Conservation (phyloP, 495 filamentous ascomycete species). For the Neurospora terricola region DNA sequence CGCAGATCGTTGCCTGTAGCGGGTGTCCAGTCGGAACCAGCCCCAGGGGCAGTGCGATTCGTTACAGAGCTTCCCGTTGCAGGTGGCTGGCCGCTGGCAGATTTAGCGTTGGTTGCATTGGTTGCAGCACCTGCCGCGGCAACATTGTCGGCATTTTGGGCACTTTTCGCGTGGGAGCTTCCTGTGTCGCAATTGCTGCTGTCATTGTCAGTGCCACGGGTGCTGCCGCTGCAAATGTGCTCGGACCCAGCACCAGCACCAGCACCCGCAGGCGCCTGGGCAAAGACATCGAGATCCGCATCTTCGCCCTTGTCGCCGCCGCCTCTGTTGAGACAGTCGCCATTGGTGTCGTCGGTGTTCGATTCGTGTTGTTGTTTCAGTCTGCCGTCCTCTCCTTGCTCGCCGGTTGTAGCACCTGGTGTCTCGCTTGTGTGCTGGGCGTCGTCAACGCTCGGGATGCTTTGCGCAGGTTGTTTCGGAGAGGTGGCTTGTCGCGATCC, state of each 20-base stretch:
- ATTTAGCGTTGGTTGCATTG: background rate
- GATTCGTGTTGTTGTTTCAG: background rate
- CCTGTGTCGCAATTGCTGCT: background rate
- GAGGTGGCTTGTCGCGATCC: conserved; percentile 2
- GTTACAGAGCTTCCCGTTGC: background rate
- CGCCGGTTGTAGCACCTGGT: background rate
- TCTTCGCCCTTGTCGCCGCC: background rate
- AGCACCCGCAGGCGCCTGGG: background rate
- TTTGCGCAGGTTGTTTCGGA: background rate
- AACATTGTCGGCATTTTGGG: background rate
- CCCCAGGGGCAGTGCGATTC: background rate
- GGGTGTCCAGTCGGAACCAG: background rate
- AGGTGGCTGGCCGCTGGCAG: background rate
- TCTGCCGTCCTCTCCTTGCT: background rate
- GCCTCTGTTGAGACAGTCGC: background rate
- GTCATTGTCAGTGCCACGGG: background rate
- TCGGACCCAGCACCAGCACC: background rate
- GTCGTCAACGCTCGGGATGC: background rate
- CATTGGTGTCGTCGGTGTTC: background rate
- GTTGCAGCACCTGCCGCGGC: background rate
- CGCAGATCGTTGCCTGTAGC: background rate
- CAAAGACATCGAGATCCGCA: background rate
- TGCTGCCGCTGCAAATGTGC: background rate
- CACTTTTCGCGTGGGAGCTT: background rate
- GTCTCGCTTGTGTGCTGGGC: background rate